Base-by-base conservation (phyloP, 768 basidiomycete species). In the Hortiboletus campestris region DNA sequence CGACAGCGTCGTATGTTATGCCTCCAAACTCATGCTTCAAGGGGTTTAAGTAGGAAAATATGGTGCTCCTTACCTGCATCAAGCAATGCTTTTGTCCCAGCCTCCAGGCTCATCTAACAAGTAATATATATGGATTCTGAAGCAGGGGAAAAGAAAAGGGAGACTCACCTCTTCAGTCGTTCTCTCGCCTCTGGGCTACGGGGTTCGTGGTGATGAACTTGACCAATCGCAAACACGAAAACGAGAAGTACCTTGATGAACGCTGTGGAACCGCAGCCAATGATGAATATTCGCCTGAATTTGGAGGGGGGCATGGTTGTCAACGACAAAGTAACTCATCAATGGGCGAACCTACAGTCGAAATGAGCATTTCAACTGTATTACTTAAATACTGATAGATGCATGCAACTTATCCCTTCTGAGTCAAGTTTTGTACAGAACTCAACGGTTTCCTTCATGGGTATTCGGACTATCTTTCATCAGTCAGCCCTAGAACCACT, bases 11-110 rank as follows among this genome's bases (percentile, higher is more conserved):
- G 63, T 93, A 93, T 13, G 82, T 91, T 53, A 93, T 81, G 14
- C 91, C 90, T 88, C 11, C 20, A 39, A 61, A n/a, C 7, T 12
- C 65, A 17, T 16, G 1, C 17, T 34, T 47, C 48, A 41, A 36
- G 82, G 14, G 9, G 8, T 25, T 14, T 10, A 11, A 22, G 6
- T 1, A 14, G 31, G 19, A 8, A 41, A 20, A 13, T 4, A 22
- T 31, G 32, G 36, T 1, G 10, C 22, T 41, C 19, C 71, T 46
- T 20, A 84, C 88, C 88, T 60, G 91, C 89, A 65, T 94, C 91
- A 22, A 93, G 80, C 16, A 93, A 76, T 0, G 90, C 91, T 61
- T 94, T 93, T 1, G 88, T 90, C 2, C 86, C 83, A 3, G 91
- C 91, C 69, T 93, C 91, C 46, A 42, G 20, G 22, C 47, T 42